phyloP scores from a whole-genome alignment of 2,329 filamentous ascomycete species.

The Fusarium lyarnte region DNA sequence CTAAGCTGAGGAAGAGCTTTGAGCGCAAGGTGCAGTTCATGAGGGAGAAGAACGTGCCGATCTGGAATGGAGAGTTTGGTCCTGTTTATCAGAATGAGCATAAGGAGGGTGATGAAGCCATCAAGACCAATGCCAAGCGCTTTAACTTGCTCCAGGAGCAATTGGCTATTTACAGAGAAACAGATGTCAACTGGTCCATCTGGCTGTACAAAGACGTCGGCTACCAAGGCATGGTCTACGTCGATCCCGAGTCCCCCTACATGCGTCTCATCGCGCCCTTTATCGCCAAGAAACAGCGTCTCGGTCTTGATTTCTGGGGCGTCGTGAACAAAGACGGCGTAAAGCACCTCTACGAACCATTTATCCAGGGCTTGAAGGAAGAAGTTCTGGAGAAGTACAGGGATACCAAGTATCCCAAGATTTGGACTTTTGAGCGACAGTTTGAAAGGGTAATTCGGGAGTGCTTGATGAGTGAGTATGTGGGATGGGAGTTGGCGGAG shows the following conservation, averaged over 20 bases:
- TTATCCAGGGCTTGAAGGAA: constrained; percentile 54
- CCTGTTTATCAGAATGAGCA: constrained; percentile 56
- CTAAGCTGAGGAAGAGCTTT: constrained; percentile 52
- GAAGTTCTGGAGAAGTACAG: constrained; percentile 53
- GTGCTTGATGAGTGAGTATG: constrained; percentile 57
- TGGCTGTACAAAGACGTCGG: constrained; percentile 69
- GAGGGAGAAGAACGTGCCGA: constrained; percentile 51
- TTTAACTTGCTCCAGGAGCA: constrained; percentile 56
- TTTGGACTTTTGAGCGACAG: constrained; percentile 62
- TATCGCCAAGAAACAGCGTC: constrained; percentile 62
- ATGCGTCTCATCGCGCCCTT: constrained; percentile 62
- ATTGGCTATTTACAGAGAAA: constrained; percentile 48
- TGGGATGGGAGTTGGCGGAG: constrained; percentile 64
- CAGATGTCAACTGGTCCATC: constrained; percentile 63
- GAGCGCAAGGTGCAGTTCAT: constrained; percentile 57
- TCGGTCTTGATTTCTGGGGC: constrained; percentile 67
- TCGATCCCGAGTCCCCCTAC: constrained; percentile 57
- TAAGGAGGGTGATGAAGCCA: constrained; percentile 49
- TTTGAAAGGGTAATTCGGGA: constrained; percentile 56
- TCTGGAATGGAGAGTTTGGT: constrained; percentile 64
- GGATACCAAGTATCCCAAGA: constrained; percentile 58
- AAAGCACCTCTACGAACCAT: constrained; percentile 50
- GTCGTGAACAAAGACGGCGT: constrained; percentile 43
- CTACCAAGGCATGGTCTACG: constrained; percentile 64
- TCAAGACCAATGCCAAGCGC: constrained; percentile 52